A percentile compares a stretch with the other conserved stretches of the same genome.
Conservation (phyloP, 352 stramenopile species). For the Phytophthora kernoviae region DNA sequence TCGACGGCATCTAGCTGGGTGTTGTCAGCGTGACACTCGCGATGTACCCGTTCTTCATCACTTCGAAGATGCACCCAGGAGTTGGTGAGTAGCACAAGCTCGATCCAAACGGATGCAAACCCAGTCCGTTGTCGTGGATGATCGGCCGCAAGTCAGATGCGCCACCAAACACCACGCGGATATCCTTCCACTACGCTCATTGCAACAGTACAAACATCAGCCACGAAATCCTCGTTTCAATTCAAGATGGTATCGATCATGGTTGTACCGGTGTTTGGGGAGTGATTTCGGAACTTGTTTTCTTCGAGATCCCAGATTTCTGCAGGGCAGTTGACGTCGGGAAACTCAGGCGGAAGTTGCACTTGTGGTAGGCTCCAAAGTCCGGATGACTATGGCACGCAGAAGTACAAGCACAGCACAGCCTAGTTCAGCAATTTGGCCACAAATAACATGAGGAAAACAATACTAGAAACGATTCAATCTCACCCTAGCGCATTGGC, state of each 20-base stretch:
- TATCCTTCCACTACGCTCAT: slow-evolving; percentile 62
- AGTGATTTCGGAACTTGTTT: slow-evolving; percentile 53
- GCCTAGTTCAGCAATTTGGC: slow-evolving; percentile 1
- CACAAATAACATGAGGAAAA: too few relatives aligned
- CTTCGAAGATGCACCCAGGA: slow-evolving; percentile 80
- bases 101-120: slow-evolving; percentile 79
- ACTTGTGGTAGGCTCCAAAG: slow-evolving; percentile 87
- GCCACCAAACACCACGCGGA: slow-evolving; percentile 59
- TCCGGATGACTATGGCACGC: slow-evolving; percentile 57
- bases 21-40: slow-evolving; percentile 70
- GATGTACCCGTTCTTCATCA: slow-evolving; percentile 82
- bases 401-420: neutral
- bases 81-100: slow-evolving; percentile 78
- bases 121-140: slow-evolving; percentile 78
- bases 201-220: too few relatives aligned
- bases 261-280: slow-evolving; percentile 66
- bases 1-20: slow-evolving; percentile 11
- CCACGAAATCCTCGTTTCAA: too few relatives aligned
- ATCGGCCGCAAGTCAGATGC: slow-evolving; percentile 64
- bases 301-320: slow-evolving; percentile 54
- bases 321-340: slow-evolving; percentile 43
- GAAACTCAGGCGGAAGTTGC: slow-evolving; percentile 80
- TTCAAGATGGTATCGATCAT: neutral
- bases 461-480: neutral
- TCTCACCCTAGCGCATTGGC: slow-evolving; percentile 75